A percentile compares a stretch with the other conserved stretches of the same genome.
These are phyloP conservation scores for Aspergillus sp. DNA, from an alignment of 2,329 filamentous ascomycete genomes.

Conservation along the genomic window DNA sequence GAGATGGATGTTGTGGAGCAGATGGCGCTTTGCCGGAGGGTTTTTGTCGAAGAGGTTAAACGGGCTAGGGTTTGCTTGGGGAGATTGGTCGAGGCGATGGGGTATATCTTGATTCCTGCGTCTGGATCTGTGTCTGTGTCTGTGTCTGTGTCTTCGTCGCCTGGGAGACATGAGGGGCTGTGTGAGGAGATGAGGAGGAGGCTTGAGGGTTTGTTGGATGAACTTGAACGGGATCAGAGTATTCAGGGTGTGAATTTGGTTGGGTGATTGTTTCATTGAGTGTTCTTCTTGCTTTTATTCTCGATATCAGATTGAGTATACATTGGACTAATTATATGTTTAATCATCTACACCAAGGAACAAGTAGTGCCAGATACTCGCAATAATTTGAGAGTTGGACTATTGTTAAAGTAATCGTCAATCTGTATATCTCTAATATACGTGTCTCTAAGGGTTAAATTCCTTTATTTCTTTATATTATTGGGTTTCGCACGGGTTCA, in stretches of 20 bases:
- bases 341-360: too few species aligned
- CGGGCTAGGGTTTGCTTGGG: constrained; percentile 10
- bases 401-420: too few species aligned
- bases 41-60: constrained; percentile 13
- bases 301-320: not conserved
- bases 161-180: constrained; percentile 12
- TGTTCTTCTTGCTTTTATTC: too few species aligned
- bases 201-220: constrained; percentile 9
- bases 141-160: not conserved
- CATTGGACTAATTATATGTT: not conserved
- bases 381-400: too few species aligned
- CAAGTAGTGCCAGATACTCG: too few species aligned
- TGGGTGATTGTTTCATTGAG: not conserved
- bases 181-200: constrained; percentile 15
- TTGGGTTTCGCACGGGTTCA: too few species aligned
- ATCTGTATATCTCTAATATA: too few species aligned
- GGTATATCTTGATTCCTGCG: not conserved
- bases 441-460: too few species aligned
- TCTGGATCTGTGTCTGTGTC: not conserved
- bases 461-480: too few species aligned
- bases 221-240: not conserved
- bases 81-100: constrained; percentile 11
- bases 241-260: not conserved
- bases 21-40: constrained; percentile 9
- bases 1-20: constrained; percentile 15